Percentiles rank a stretch among this genome's conserved stretches.
phyloP scores from a whole-genome alignment of 352 stramenopile genomes.

The Phytophthora pini region DNA sequence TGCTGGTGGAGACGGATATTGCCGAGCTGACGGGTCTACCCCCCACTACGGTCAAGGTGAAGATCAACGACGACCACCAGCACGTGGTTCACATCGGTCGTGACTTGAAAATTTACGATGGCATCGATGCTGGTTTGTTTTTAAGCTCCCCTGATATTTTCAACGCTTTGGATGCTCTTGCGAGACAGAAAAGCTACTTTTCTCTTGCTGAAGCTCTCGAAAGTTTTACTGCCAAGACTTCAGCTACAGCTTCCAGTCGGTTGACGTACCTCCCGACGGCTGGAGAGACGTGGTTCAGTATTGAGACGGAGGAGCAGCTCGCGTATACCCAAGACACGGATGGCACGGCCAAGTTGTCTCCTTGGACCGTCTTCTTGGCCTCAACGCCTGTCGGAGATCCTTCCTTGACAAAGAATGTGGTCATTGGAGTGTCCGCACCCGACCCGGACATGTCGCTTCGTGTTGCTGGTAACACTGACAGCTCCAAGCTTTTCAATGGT shows the following conservation, averaged over 20 bases:
- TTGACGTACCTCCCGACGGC: constrained; percentile 69
- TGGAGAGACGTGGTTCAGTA: constrained; percentile 84
- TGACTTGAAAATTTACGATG: constrained; percentile 61
- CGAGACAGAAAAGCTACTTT: constrained; percentile 72
- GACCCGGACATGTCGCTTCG: constrained; percentile 73
- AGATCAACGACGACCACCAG: constrained; percentile 59
- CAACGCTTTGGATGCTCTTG: constrained; percentile 64
- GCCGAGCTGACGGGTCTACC: constrained; percentile 65
- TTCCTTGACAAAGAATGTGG: constrained; percentile 72
- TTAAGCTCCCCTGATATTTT: constrained; percentile 78
- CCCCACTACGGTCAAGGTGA: constrained; percentile 65
- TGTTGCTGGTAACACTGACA: constrained; percentile 65
- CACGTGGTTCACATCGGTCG: constrained; percentile 66
- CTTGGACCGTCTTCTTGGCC: constrained; percentile 82
- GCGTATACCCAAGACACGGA: constrained; percentile 81
- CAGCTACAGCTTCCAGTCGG: constrained; percentile 47
- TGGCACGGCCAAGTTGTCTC: constrained; percentile 65
- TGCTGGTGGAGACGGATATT: constrained; percentile 80
- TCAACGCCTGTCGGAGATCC: constrained; percentile 58
- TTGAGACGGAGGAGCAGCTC: constrained; percentile 84
- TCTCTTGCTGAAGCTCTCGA: constrained; percentile 77
- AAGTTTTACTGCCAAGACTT: constrained; percentile 54
- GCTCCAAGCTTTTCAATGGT: constrained; percentile 63
- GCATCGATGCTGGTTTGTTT: constrained; percentile 77
- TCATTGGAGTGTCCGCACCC: constrained; percentile 70